phyloP scores from a whole-genome alignment of 176 grass and related monocot species.

The Elymus sibiricus region DNA sequence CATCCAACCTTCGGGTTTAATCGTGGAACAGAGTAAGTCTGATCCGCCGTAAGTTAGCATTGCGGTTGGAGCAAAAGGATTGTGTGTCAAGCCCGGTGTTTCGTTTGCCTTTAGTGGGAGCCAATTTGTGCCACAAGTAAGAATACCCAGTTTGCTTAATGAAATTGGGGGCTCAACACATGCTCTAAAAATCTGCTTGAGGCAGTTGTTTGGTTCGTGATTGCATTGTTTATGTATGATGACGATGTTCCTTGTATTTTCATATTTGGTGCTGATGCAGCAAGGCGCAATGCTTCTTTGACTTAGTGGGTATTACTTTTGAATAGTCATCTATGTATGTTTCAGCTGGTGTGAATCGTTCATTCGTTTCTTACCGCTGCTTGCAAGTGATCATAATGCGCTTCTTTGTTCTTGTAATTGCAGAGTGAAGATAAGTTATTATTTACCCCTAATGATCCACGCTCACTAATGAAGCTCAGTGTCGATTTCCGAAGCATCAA shows the following conservation, averaged over 20 bases:
- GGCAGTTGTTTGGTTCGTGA: background rate
- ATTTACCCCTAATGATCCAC: conserved; percentile 74
- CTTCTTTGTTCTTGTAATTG: conserved; percentile 27
- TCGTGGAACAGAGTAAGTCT: background rate
- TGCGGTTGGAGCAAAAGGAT: background rate
- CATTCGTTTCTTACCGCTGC: background rate
- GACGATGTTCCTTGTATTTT: background rate
- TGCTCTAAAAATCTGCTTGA: background rate
- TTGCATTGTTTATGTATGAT: background rate
- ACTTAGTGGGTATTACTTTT: background rate
- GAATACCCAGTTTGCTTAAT: background rate
- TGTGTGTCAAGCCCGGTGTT: background rate
- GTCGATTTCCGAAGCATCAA: conserved; percentile 84
- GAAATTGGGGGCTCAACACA: background rate
- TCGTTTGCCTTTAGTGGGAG: background rate
- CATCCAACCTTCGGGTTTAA: background rate
- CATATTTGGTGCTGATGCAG: background rate
- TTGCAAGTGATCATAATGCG: conserved; percentile 12
- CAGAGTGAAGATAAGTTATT: conserved; percentile 73
- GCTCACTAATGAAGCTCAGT: conserved; percentile 87
- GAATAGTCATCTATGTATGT: background rate
- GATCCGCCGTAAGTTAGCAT: too few species aligned
- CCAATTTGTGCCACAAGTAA: background rate
- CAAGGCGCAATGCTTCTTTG: background rate
- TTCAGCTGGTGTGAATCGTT: background rate